phyloP scores from a whole-genome alignment of 1,139 yeast species.

The Saccharomyces hybrid region DNA sequence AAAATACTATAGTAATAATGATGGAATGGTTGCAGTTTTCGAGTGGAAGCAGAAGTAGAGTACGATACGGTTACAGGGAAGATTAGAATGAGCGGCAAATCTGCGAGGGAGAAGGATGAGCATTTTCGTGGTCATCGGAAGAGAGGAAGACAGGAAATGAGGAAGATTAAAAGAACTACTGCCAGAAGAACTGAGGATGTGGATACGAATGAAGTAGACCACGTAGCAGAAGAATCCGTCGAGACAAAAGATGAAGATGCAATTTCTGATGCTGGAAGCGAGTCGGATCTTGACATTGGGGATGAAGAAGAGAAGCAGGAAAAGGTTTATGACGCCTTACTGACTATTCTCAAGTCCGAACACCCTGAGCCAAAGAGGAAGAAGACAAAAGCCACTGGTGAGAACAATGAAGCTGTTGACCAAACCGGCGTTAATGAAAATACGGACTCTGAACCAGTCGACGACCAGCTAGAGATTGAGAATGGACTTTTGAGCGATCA shows the following conservation, averaged over 20 bases:
- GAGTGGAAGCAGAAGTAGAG: not conserved
- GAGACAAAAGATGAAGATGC: constrained; percentile 13
- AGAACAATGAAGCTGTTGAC: constrained; percentile 32
- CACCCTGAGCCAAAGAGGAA: constrained; percentile 30
- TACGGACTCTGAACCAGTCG: constrained; percentile 28
- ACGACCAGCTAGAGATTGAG: constrained; percentile 17
- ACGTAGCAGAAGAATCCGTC: constrained; percentile 5
- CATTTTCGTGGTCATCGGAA: constrained; percentile 23
- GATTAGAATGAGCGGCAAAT: constrained; percentile 3
- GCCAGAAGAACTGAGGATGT: constrained; percentile 30
- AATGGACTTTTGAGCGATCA: constrained; percentile 16
- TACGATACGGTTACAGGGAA: not conserved
- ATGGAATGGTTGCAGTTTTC: not conserved
- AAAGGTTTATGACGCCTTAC: constrained; percentile 66
- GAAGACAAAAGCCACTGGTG: constrained; percentile 33
- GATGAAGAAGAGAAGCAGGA: constrained; percentile 29
- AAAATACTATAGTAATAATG: not conserved
- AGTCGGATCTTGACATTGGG: constrained; percentile 6
- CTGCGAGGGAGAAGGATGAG: constrained; percentile 6
- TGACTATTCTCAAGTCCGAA: constrained; percentile 59
- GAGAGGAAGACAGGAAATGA: constrained; percentile 52
- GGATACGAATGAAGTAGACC: constrained; percentile 9
- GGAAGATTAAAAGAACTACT: constrained; percentile 52
- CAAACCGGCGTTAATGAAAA: constrained; percentile 33
- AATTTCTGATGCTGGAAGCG: constrained; percentile 19